Evolutionary conservation across 208 protist species (phyloP), one percentile per base, ranked within the genome.

Genomic region (Acanthamoeba triangularis): DNA sequence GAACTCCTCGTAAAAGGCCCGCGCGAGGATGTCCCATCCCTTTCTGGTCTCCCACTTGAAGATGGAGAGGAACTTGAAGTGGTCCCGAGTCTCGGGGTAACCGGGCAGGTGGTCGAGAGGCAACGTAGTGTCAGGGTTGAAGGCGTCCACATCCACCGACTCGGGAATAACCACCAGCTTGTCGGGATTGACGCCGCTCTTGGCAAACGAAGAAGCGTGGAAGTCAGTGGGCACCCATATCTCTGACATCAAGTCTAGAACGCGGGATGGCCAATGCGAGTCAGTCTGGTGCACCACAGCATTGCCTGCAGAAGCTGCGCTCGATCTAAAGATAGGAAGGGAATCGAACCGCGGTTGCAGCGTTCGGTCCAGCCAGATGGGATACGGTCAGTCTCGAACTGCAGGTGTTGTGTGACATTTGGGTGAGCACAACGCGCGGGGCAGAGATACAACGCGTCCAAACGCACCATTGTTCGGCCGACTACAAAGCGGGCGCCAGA

Each of bases 21-120:
- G n/a, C 14, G 96, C 25, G 25, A 97, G 95, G 37, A 97, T 30
- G 44, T 95, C 80, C 95, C 95, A 97, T 23, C 95, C 96, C 67
- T 97, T 97, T 14, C 96, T 90, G 2, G n/a, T 16, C 90, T 97
- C 96, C 96, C 95, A 97, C 80, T 97, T 97, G 96, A 97, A 96
- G 28, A 97, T 78, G 20, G 72, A 94, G 33, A 97, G 65, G 52
- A 97, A 97, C 65, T 80, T 94, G 63, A 96, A 96, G 37, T 93
- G 65, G 44, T 93, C 87, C 33, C 44, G 30, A 25, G 87, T 93
- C 23, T 93, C 87, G 37, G 87, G 87, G 74, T 93, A 93, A 1
- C 87, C 87, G 6, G 87, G 87, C 25, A 93, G 87, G 18, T 54
- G 2, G 28, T 93, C 65, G 18, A 93, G 37, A 5, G 87, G 87